phyloP scores from a whole-genome alignment of 192 early-diverging fungal species.

The Backusella westeae region DNA sequence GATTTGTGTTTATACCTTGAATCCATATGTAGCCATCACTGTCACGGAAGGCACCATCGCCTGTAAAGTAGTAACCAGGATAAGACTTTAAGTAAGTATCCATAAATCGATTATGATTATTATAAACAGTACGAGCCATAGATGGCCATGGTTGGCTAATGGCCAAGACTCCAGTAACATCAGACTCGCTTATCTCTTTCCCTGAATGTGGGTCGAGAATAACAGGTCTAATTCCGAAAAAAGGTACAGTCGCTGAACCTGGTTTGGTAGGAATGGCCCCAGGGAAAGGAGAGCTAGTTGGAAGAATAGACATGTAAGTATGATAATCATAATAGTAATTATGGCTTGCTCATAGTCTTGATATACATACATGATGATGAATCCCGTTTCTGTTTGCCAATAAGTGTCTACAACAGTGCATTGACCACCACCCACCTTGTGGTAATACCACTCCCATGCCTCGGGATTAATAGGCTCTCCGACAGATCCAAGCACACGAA shows the following conservation, averaged over 20 bases:
- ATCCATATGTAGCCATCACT: slow-evolving; percentile 96
- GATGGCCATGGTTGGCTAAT: slow-evolving; percentile 87
- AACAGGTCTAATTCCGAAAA: slow-evolving; percentile 91
- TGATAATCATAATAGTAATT: neutral
- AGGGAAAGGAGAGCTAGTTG: slow-evolving; percentile 67
- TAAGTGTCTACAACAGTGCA: slow-evolving; percentile 98
- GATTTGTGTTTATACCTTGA: slow-evolving; percentile 50
- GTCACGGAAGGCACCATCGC: slow-evolving; percentile 90
- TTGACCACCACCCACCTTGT: slow-evolving; percentile 78
- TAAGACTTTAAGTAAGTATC: slow-evolving; percentile 92
- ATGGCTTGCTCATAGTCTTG: neutral
- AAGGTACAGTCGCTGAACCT: slow-evolving; percentile 93
- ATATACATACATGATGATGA: slow-evolving; percentile 62
- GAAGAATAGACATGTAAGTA: neutral
- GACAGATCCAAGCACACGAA: slow-evolving; percentile 91
- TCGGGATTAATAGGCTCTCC: slow-evolving; percentile 98
- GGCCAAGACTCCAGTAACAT: slow-evolving; percentile 89
- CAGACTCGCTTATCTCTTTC: slow-evolving; percentile 74
- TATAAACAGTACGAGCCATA: slow-evolving; percentile 91
- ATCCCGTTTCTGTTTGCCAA: slow-evolving; percentile 96
- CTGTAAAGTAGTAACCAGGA: slow-evolving; percentile 93
- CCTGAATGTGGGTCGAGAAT: slow-evolving; percentile 86
- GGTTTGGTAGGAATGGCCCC: slow-evolving; percentile 90
- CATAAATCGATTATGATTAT: slow-evolving; percentile 88
- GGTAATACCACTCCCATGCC: slow-evolving; percentile 96